Base-by-base conservation (phyloP, 345 rosid genomes). In the Hibiscus trionum region DNA sequence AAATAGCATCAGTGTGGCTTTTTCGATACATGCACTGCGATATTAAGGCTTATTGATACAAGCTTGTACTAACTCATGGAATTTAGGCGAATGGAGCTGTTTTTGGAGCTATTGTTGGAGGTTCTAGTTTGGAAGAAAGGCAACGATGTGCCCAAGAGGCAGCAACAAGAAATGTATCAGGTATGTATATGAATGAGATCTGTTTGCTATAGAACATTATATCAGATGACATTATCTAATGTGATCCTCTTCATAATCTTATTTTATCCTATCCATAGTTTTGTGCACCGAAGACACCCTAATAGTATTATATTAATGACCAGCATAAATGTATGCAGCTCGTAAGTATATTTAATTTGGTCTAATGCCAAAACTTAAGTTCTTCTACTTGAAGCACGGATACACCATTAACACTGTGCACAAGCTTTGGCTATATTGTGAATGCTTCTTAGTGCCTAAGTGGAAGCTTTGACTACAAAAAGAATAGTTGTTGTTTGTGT, bases 21-120 rank as follows among this genome's bases (percentile, higher is more conserved):
- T 47, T 24, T 17, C 11, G 2, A 66, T 44, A 26, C 4, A 26
- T 66, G 24, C 57, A 6, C 35, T 47, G 2, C 7, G 21, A 59
- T 24, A 4, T 15, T 64, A 24, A 49, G 52, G 64, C 3, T 69
- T 37, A 16, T 46, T 53, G 7, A 47, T 72, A n/a, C 11, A 17
- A 8, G 33, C 21, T 37, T 37, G 17, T 57, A 11, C 72, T 75
- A 70, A 75, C 71, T 59, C 68, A 69, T 65, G 31, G 24, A 31
- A 21, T 77, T 75, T 73, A 88, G 93, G 77, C 82, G 61, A 82
- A 59, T 74, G 91, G 91, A 75, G 88, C 75, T 77, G 82, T 83
- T 71, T 84, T 86, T 70, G 96, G 96, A 70, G 81, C 96, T 55
- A 74, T 88, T 80, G 96, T 88, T 83, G 96, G 96, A 67, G 96